Percentiles rank a stretch among this genome's conserved stretches.
Conservation (phyloP, 1,284 basidiomycete species). For the Peniophora sp. region DNA sequence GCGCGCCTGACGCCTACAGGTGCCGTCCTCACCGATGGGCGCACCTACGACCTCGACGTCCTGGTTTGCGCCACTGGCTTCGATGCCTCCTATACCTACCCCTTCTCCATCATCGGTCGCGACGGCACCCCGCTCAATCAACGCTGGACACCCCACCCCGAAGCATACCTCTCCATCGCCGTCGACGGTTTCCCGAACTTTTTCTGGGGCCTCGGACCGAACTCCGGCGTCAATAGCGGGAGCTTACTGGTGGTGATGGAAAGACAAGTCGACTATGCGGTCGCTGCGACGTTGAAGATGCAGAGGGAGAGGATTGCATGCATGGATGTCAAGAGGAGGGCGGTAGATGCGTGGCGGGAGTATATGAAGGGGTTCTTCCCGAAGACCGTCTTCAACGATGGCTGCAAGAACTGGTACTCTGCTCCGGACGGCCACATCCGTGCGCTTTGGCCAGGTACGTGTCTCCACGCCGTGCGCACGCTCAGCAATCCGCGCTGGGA, state of each 20-base stretch:
- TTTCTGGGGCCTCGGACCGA: conserved; percentile 44
- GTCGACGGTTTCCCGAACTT: conserved; percentile 52
- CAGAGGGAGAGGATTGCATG: conserved; percentile 46
- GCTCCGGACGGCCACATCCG: conserved; percentile 48
- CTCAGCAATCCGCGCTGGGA: conserved; percentile 56
- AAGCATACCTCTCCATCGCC: conserved; percentile 41
- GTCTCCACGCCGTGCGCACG: conserved; percentile 42
- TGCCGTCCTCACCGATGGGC: conserved; percentile 41
- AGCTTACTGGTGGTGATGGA: conserved; percentile 44
- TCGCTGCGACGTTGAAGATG: conserved; percentile 39
- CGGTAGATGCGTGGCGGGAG: conserved; percentile 46
- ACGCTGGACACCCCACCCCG: conserved; percentile 38
- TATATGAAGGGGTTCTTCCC: conserved; percentile 45
- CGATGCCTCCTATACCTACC: conserved; percentile 37
- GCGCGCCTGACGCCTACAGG: conserved; percentile 38
- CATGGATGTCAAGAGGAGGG: conserved; percentile 42
- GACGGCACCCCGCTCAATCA: conserved; percentile 30
- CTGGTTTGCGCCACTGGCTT: conserved; percentile 54
- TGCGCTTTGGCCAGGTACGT: conserved; percentile 54
- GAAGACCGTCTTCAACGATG: conserved; percentile 48
- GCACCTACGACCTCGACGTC: conserved; percentile 40
- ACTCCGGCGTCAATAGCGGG: conserved; percentile 40
- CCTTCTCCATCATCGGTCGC: conserved; percentile 40
- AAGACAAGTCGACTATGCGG: conserved; percentile 42
- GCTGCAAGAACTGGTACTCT: conserved; percentile 65